Conservation (phyloP, 495 filamentous ascomycete genomes). For the Amniculicola lignicola region DNA sequence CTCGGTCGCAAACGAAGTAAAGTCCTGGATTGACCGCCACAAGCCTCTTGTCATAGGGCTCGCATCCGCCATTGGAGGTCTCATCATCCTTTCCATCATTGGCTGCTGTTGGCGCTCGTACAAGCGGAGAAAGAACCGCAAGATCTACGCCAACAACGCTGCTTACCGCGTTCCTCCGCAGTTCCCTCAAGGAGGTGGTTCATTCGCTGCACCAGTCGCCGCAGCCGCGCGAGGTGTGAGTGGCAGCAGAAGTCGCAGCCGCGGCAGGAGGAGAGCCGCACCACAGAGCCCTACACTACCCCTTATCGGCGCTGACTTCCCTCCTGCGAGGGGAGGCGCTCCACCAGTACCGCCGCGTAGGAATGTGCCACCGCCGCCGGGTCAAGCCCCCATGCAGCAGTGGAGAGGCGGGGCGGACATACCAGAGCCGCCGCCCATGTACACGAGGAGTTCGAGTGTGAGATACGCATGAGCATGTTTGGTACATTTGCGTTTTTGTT, state of each 20-base stretch:
- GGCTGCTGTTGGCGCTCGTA: constrained; percentile 39
- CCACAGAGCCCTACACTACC: constrained; percentile 6
- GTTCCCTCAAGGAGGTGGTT: neutral
- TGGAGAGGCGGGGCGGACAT: neutral
- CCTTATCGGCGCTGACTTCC: too few species aligned
- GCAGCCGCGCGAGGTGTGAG: too few species aligned
- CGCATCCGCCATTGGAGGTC: constrained; percentile 40
- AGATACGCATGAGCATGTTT: constrained; percentile 18
- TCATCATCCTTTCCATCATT: constrained; percentile 42
- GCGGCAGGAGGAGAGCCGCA: constrained; percentile 2
- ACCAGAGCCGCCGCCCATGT: constrained; percentile 21
- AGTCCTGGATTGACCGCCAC: constrained; percentile 46
- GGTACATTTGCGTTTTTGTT: neutral
- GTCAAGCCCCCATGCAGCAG: too few species aligned
- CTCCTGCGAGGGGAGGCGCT: too few species aligned
- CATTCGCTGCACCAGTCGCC: too few species aligned
- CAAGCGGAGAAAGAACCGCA: constrained; percentile 23
- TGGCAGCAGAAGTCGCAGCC: neutral
- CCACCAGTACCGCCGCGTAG: too few species aligned
- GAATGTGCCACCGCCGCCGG: too few species aligned
- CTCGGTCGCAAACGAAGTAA: constrained; percentile 42
- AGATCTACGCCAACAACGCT: constrained; percentile 10
- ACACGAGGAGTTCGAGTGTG: constrained; percentile 13
- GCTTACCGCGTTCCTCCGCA: constrained; percentile 3
- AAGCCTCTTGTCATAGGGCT: constrained; percentile 47